Conservation (phyloP, 495 filamentous ascomycete species). For the Aspergillus asperescens region DNA sequence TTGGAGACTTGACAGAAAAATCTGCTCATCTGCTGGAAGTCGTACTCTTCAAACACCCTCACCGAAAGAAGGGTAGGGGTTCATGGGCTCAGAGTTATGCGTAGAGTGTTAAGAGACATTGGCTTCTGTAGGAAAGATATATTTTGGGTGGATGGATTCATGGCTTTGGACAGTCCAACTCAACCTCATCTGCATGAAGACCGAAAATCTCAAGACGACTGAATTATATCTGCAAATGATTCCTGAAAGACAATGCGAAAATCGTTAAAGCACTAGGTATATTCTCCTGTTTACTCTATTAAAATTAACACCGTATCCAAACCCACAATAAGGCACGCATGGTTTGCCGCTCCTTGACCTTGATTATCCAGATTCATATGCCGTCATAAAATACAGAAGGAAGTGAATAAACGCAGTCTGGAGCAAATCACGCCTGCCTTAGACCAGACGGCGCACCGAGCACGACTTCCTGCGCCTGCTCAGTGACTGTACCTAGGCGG, state of each 20-base stretch:
- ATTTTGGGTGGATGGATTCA: too few species aligned
- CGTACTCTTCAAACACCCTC: not conserved
- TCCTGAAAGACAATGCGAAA: too few species aligned
- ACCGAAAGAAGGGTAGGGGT: too few species aligned
- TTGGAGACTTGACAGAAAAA: not conserved
- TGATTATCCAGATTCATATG: conserved; percentile 5
- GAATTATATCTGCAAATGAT: too few species aligned
- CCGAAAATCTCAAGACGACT: too few species aligned
- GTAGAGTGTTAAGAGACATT: too few species aligned
- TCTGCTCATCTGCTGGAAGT: not conserved
- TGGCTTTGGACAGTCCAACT: too few species aligned
- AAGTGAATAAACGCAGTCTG: not conserved
- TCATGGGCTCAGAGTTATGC: too few species aligned
- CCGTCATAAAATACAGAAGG: conserved; percentile 18
- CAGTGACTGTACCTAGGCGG: conserved; percentile 61
- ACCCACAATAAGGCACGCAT: not conserved
- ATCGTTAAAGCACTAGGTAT: conserved; percentile 1
- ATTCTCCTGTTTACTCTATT: conserved; percentile 1
- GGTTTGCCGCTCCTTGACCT: not conserved
- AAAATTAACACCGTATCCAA: conserved; percentile 11
- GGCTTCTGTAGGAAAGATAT: too few species aligned
- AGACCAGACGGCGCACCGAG: conserved; percentile 44
- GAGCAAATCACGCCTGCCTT: conserved; percentile 23
- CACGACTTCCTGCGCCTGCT: conserved; percentile 63
- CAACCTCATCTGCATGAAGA: too few species aligned